Evolutionary conservation across 495 filamentous ascomycete genomes (phyloP), one percentile per base, ranked within the genome.

Genomic region (Neurospora terricola): DNA sequence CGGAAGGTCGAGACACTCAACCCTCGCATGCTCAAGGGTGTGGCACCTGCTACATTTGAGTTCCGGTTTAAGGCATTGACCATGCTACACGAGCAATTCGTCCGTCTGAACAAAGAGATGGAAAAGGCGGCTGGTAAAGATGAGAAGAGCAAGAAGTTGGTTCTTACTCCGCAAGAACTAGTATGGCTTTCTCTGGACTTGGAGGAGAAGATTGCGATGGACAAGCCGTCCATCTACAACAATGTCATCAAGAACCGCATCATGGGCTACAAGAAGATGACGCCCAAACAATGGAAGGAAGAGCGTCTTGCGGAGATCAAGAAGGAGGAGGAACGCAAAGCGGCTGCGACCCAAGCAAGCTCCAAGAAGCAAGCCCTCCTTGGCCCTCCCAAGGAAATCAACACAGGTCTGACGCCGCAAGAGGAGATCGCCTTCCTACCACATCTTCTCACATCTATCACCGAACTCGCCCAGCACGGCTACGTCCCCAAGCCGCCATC

Each of bases 191-290:
- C 93, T 3, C 83, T 98, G 3, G 93, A 98, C 74, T 90, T 94
- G 71, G 96, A 99, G 81, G 90, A 97, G 77, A 90, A 88, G 71
- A 80, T 90, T 36, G 94, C 94, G 1, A 88, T 81, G 9, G 87
- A 90, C 14, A 89, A 89, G 72, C 83, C 85, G 0, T 76, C 82
- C 23, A 89, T 98, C 74, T 98, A 99, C 76, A 83, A 85, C 4
- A 96, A 95, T 77, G 81, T 93, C 10, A 89, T 98, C 78, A 95
- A 92, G 76, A 90, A 91, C 74, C 88, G 89, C 27, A 93, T 98
- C 73, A 83, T 91, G 71, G 82, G 83, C 27, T 88, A 93, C 75
- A 91, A 91, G 76, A 92, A 91, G 70, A 94, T 94, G 90, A 84
- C 79, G 11, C 71, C 87, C 10, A 84, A 84, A 14, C 87, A 91